phyloP scores from a whole-genome alignment of 2,329 filamentous ascomycete genomes.

The Cladophialophora psammophila region DNA sequence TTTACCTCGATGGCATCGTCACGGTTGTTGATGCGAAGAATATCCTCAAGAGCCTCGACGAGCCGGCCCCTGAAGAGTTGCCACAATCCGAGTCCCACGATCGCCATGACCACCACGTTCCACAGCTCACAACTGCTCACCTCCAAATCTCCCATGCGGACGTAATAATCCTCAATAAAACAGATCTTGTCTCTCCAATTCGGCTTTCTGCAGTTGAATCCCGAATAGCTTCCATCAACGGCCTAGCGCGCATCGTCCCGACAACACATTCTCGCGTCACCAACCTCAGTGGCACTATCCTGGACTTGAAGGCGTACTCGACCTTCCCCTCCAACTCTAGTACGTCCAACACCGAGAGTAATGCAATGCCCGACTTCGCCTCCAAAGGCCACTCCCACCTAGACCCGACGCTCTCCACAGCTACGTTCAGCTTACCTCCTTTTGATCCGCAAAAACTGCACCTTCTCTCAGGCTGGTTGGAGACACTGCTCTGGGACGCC shows the following conservation, averaged over 20 bases:
- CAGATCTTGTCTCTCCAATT: conserved; percentile 76
- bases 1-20: conserved; percentile 96
- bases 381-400: conserved; percentile 87
- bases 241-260: conserved; percentile 80
- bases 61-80: conserved; percentile 57
- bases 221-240: conserved; percentile 85
- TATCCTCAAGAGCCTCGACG: conserved; percentile 80
- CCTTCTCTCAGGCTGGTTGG: conserved; percentile 79
- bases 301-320: conserved; percentile 94
- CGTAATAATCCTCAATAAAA: conserved; percentile 92
- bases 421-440: conserved; percentile 71
- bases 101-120: conserved; percentile 56
- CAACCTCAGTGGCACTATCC: conserved; percentile 80
- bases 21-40: conserved; percentile 96
- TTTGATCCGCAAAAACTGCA: conserved; percentile 66
- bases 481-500: conserved; percentile 79
- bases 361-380: conserved; percentile 66
- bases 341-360: not conserved
- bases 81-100: conserved; percentile 54
- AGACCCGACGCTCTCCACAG: conserved; percentile 86
- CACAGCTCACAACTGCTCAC: conserved; percentile 87
- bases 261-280: conserved; percentile 83
- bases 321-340: conserved; percentile 67
- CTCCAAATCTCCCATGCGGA: conserved; percentile 97
- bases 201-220: conserved; percentile 74